phyloP scores from a whole-genome alignment of 805 yeast genomes.

The Candida ulmi region DNA sequence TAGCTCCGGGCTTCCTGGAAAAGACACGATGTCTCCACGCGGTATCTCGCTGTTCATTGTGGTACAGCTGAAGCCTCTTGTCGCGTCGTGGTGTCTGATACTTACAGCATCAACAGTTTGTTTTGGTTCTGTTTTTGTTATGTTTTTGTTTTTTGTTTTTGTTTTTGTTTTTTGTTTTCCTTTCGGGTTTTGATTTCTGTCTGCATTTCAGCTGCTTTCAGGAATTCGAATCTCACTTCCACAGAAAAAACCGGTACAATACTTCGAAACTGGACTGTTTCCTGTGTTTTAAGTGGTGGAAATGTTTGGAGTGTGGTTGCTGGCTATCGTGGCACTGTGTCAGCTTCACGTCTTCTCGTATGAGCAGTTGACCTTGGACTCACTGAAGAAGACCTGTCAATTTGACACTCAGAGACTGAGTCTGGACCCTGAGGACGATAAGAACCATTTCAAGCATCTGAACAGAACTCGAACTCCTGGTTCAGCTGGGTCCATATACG shows the following conservation, averaged over 20 bases:
- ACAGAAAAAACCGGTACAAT: no score
- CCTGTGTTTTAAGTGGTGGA: no score
- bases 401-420: constrained; percentile 11
- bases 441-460: constrained; percentile 25
- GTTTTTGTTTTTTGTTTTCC: not conserved
- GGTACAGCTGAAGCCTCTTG: not conserved
- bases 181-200: no score
- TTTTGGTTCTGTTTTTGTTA: no score
- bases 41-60: not conserved
- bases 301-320: no score
- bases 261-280: no score
- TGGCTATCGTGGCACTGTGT: no score
- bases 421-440: constrained; percentile 8
- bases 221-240: no score
- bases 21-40: not conserved
- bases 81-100: no score
- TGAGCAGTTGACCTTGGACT: constrained; percentile 4
- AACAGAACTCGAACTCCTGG: constrained; percentile 39
- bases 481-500: constrained; percentile 30
- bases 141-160: no score
- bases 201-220: no score
- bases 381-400: constrained; percentile 3
- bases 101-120: no score
- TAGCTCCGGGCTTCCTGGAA: not conserved
- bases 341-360: not conserved